Base-by-base conservation (phyloP, 352 stramenopile genomes). In the Phytopythium sindhum region DNA sequence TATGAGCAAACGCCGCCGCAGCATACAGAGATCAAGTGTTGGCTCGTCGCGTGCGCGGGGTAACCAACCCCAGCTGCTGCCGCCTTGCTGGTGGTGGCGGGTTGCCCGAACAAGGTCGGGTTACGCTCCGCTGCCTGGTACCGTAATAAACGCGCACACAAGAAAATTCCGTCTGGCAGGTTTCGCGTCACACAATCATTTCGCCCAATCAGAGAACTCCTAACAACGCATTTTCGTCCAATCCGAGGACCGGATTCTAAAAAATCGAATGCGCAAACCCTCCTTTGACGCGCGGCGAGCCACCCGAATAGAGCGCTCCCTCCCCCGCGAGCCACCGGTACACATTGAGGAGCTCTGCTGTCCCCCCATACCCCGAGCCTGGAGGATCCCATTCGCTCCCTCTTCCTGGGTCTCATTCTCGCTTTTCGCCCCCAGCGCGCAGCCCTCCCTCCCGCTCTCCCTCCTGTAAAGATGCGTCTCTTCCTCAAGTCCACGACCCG, bases 401-500 rank as follows among this genome's bases (percentile, higher is more conserved):
- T 17, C 4, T 0, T 33, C 14, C 23, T 21, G 4, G 31, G 21
- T 37, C 66, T 71, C 70, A 77, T 77, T 77, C 67, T 45, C 41
- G 57, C 33, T 72, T 74, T 77, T 74, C 58, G 62, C 45, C 45
- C 31, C 12, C 19, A 37, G 66, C 59, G 50, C 63, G 57, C 63
- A 72, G 24, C n/a, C 21, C 42, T 21, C 23, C 37, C 55, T 15
- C 33, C 39, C 26, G 19, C 24, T 14, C 28, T 7, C 35, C 24
- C 57, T 8, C 26, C 44, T n/a, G 0, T 12, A 39, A 71, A 35
- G 39, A 90, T 90, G 81, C 81, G 81, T 59, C 81, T 90, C 63
- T 90, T 89, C 66, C 66, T 81, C 60, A 76, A 76, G 55, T 85
- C 77, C 66, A 75, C 75, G 63, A 80, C 77, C 31, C 58, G 62